Conservation (phyloP, 371 early-diverging fungal species). For the Catenaria anguillulae region DNA sequence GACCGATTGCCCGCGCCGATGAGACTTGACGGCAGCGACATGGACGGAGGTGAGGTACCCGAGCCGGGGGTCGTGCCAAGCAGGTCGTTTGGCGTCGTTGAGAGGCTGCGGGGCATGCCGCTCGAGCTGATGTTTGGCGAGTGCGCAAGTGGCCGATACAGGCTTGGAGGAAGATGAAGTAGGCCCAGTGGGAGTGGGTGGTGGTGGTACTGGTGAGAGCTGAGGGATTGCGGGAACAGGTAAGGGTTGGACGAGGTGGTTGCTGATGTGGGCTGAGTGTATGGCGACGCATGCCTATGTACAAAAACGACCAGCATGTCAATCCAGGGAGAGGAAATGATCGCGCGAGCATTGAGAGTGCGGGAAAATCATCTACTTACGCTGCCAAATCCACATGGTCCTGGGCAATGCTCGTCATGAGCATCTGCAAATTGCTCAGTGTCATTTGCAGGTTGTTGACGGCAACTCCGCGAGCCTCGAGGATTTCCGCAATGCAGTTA, state of each 20-base stretch:
- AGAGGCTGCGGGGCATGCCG: background rate
- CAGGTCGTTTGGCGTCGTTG: background rate
- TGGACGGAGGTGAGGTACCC: background rate
- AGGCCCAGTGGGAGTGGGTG: background rate
- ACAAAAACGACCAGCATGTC: background rate
- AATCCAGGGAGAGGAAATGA: no score
- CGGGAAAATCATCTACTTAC: background rate
- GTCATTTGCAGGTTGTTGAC: constrained; percentile 1
- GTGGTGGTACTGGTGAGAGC: background rate
- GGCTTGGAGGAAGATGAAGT: background rate
- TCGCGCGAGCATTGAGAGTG: no score
- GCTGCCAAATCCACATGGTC: background rate
- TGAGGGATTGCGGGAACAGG: background rate
- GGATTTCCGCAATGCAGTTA: constrained; percentile 2
- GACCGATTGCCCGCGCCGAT: background rate
- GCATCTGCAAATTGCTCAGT: background rate
- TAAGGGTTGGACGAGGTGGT: background rate
- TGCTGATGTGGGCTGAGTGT: background rate
- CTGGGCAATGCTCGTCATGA: background rate
- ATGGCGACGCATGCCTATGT: background rate
- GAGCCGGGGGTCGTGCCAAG: background rate
- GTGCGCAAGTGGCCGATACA: background rate
- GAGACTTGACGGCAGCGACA: background rate
- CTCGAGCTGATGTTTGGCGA: background rate
- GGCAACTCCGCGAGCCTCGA: background rate